Conservation (phyloP, 768 basidiomycete genomes). For the Lepiota brunneoincarnata region DNA sequence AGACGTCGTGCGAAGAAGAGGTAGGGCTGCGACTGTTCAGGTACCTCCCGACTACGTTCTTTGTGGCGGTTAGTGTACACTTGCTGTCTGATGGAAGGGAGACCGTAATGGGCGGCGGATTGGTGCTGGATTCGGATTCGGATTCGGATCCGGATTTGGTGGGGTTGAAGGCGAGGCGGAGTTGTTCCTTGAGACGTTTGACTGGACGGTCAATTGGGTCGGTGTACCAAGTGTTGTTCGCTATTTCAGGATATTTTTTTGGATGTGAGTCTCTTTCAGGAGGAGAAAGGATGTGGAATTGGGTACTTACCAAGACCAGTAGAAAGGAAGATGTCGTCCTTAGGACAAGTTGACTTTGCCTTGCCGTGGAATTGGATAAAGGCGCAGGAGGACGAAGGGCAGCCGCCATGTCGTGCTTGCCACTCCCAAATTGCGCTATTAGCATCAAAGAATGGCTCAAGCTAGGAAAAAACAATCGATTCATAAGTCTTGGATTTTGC, state of each 20-base stretch:
- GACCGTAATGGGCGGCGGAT: slow-evolving; percentile 28
- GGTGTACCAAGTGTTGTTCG: slow-evolving; percentile 34
- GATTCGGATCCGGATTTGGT: no score
- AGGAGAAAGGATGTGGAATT: neutral
- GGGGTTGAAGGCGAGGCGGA: slow-evolving; percentile 24
- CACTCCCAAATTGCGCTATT: slow-evolving; percentile 34
- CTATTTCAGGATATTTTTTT: slow-evolving; percentile 15
- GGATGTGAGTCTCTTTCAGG: neutral
- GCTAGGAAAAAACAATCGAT: slow-evolving; percentile 21
- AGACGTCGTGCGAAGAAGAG: slow-evolving; percentile 26
- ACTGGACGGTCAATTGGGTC: slow-evolving; percentile 29
- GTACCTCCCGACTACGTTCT: slow-evolving; percentile 43
- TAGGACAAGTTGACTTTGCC: slow-evolving; percentile 30
- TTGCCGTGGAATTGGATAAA: slow-evolving; percentile 51
- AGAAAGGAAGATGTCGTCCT: slow-evolving; percentile 43
- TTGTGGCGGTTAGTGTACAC: slow-evolving; percentile 41
- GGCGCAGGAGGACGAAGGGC: slow-evolving; percentile 35
- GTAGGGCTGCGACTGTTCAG: slow-evolving; percentile 35
- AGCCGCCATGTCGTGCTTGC: slow-evolving; percentile 36
- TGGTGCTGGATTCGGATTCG: neutral
- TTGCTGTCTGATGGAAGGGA: slow-evolving; percentile 39
- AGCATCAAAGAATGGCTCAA: slow-evolving; percentile 44
- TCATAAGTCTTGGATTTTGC: no score
- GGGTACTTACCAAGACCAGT: slow-evolving; percentile 37
- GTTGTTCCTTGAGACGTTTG: slow-evolving; percentile 30